Evolutionary conservation across 345 rosid species (phyloP), one percentile per base, ranked within the genome.

Genomic region (Syzygium aqueum): DNA sequence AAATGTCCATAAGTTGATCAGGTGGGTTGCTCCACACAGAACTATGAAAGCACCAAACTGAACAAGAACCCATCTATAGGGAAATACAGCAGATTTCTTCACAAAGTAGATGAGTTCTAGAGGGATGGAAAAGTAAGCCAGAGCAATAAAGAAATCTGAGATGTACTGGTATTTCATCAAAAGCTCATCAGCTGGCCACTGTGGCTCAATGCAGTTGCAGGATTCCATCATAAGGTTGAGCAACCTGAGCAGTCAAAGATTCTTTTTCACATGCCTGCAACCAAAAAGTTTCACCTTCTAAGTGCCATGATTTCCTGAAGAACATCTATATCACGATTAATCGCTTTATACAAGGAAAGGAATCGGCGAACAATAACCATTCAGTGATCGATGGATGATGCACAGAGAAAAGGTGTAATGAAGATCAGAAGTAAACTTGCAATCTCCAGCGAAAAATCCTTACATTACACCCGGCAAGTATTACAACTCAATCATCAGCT

Each of bases 21-120:
- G 96, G 89, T 98, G 99, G 0, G 99, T 96, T 2, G 99, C 99
- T 21, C 99, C 99, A 77, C 99, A 98, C n/a, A 98, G 94, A 85
- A 98, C 99, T 30, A 98, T 98, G 89, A 98, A 98, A 87, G 99
- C 99, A 73, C 99, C 99, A 59, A 98, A 98, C 91, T 98, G 99
- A 84, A 98, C 99, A 67, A 98, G 99, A 40, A 98, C 99, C 99
- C 99, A 98, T 92, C 95, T 89, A 87, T 98, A 98, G 7, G 99
- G 99, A 84, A 98, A 96, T 30, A 96, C 95, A 0, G 98, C 92
- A 37, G 99, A 98, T 90, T 98, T 96, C 94, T 98, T 98, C 86
- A 98, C 99, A 77, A 98, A 98, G 89, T 98, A 98, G 59, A 98
- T 96, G 77, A 98, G 92, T 93, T 98, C 99, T 5, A 97, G 90